A percentile compares a stretch with the other conserved stretches of the same genome.
These are phyloP conservation scores for Metarhizium anisopliae DNA, from an alignment of 2,329 filamentous ascomycete species.

Conservation along the genomic window DNA sequence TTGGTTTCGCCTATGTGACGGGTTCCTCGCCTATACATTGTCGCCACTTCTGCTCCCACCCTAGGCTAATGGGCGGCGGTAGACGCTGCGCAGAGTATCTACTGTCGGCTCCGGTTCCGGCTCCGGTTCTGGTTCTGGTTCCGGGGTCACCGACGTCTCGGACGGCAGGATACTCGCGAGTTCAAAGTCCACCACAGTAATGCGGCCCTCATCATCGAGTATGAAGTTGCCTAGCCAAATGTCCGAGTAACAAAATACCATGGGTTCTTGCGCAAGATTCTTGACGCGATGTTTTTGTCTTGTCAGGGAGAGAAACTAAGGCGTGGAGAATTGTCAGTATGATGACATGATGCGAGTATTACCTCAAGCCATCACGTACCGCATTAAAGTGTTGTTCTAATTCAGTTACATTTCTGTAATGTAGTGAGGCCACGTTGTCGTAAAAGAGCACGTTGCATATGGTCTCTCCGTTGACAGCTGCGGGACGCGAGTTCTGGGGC, in stretches of 20 bases:
- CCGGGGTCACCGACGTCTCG: no score
- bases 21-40: no score
- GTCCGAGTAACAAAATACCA: conserved; percentile 14
- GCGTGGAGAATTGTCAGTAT: background rate
- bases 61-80: no score
- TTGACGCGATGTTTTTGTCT: conserved; percentile 3
- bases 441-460: conserved; percentile 7
- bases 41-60: no score
- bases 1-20: no score
- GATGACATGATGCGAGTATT: no score
- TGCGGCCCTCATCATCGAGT: conserved; percentile 6
- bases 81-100: no score
- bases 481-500: conserved; percentile 1
- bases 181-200: conserved; percentile 11
- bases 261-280: conserved; percentile 8
- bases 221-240: conserved; percentile 11
- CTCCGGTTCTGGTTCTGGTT: no score
- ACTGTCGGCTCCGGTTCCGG: no score
- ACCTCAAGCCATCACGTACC: conserved; percentile 6
- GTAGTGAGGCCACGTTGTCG: conserved; percentile 4
- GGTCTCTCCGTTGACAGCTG: background rate
- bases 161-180: conserved; percentile 11
- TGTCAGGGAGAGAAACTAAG: conserved; percentile 5
- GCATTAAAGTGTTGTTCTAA: conserved; percentile 11
- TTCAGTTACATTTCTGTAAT: conserved; percentile 10